Conservation (phyloP, 192 early-diverging fungal genomes). For the Dissophora ornata region DNA sequence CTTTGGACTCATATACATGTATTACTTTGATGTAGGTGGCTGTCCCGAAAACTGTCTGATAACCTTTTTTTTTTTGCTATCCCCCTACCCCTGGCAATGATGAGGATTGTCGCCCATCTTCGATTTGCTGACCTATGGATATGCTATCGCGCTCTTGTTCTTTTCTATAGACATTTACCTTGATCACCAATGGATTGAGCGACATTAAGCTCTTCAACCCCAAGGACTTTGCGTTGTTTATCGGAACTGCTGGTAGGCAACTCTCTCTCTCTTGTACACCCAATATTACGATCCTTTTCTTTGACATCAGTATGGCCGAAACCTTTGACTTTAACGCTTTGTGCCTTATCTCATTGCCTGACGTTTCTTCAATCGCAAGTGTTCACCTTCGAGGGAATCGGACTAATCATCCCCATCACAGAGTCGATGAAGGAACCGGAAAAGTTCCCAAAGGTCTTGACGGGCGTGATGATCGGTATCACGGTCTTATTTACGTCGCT, state of each 20-base stretch:
- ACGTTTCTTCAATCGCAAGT: too few species aligned
- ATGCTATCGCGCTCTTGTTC: neutral
- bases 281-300: too few species aligned
- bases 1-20: slow-evolving; percentile 85
- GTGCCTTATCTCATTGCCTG: too few species aligned
- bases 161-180: slow-evolving; percentile 62
- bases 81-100: too few species aligned
- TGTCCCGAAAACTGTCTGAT: neutral
- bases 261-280: neutral
- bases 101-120: too few species aligned
- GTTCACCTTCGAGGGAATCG: slow-evolving; percentile 50
- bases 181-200: slow-evolving; percentile 74
- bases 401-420: slow-evolving; percentile 79
- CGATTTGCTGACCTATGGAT: neutral
- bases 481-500: slow-evolving; percentile 83
- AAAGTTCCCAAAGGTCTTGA: slow-evolving; percentile 86
- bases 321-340: too few species aligned
- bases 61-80: neutral
- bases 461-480: slow-evolving; percentile 80
- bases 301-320: too few species aligned
- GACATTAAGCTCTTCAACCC: slow-evolving; percentile 83
- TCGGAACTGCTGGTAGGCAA: slow-evolving; percentile 96
- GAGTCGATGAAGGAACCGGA: slow-evolving; percentile 93
- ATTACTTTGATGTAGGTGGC: slow-evolving; percentile 78
- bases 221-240: slow-evolving; percentile 85